phyloP scores from a whole-genome alignment of 1,284 basidiomycete genomes.

The Trametes sp. region DNA sequence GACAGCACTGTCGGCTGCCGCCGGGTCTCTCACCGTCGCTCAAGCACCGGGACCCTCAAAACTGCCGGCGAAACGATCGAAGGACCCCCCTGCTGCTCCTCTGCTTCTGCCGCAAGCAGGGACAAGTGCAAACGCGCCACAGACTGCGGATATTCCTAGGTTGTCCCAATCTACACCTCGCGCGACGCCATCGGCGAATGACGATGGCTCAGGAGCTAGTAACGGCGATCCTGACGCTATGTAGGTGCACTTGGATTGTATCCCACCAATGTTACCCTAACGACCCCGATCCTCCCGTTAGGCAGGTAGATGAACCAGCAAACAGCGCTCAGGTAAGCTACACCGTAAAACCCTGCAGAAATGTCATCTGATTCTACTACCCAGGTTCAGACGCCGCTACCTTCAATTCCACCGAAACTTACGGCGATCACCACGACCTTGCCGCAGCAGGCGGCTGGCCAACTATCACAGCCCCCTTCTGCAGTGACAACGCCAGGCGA shows the following conservation, averaged over 20 bases:
- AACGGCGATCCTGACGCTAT: neutral
- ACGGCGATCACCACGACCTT: neutral
- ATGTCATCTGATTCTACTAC: neutral
- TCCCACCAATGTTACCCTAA: neutral
- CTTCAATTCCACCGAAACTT: neutral
- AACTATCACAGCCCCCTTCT: neutral
- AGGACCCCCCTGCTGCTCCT: neutral
- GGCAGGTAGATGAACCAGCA: conserved; percentile 3
- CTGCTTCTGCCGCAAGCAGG: neutral
- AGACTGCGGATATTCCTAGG: no score
- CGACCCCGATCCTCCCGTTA: neutral
- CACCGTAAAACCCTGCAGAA: no score
- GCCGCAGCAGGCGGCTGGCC: neutral
- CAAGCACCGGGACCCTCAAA: neutral
- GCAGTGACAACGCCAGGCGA: neutral
- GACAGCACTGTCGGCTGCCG: neutral
- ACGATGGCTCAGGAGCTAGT: no score
- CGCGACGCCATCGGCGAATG: neutral
- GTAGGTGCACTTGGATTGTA: neutral
- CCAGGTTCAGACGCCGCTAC: neutral
- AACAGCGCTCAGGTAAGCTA: neutral
- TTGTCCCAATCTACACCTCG: neutral
- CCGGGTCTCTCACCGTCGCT: neutral
- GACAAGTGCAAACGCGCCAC: no score
- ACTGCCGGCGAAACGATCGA: neutral